Evolutionary conservation across 1,139 yeast species (phyloP).

Genomic region (Lodderomyces oxycetoniae): DNA sequence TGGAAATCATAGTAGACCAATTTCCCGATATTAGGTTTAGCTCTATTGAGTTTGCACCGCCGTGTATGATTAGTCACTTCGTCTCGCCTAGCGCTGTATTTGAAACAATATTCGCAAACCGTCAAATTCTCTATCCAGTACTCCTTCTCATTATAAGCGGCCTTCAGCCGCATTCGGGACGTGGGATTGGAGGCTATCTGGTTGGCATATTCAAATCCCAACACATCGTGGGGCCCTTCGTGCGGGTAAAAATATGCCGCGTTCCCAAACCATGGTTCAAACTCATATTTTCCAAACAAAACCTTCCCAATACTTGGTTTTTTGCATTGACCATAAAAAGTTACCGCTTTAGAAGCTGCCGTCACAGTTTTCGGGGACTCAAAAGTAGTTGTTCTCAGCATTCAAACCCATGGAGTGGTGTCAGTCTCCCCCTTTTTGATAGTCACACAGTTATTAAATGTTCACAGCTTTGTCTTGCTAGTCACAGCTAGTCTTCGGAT

Average conservation of each 20-base stretch:
- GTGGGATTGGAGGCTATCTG: conserved; percentile 19
- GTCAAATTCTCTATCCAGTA: conserved; percentile 58
- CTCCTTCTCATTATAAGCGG: conserved; percentile 6
- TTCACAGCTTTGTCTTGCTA: too few species aligned
- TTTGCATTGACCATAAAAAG: conserved; percentile 56
- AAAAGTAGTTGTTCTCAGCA: conserved; percentile 6
- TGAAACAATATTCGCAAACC: conserved; percentile 82
- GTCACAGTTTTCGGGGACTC: not conserved
- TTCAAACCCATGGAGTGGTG: conserved; percentile 4
- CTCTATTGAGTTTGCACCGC: conserved; percentile 39
- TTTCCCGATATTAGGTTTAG: conserved; percentile 51
- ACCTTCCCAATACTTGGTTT: conserved; percentile 61
- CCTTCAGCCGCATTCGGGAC: conserved; percentile 13
- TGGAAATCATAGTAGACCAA: conserved; percentile 61
- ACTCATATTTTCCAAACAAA: conserved; percentile 58
- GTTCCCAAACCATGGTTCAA: conserved; percentile 83
- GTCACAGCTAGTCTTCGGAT: too few species aligned
- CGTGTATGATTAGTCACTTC: conserved; percentile 39
- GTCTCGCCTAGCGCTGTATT: conserved; percentile 46
- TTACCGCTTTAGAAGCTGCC: conserved; percentile 13
- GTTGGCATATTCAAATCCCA: conserved; percentile 27
- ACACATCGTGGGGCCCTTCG: conserved; percentile 20
- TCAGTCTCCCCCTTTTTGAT: too few species aligned
- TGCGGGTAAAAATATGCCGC: conserved; percentile 59
- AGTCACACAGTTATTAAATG: too few species aligned